These are phyloP conservation scores for Mucor mucedo DNA, from an alignment of 371 early-diverging fungal species.

Conservation along the genomic window DNA sequence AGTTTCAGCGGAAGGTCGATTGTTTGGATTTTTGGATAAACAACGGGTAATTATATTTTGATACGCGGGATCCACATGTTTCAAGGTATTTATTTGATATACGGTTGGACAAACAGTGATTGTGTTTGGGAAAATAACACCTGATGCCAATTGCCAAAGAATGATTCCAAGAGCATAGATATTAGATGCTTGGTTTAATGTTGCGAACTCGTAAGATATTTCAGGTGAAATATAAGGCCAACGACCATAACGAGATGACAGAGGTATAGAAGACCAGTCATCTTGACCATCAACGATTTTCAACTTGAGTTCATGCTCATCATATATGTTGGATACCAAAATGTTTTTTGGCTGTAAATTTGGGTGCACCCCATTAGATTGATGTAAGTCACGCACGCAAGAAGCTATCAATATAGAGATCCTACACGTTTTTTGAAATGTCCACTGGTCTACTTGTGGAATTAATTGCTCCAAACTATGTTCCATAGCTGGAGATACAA, in stretches of 20 bases:
- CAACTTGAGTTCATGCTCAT: neutral
- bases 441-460: constrained; percentile 32
- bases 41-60: constrained; percentile 8
- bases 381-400: constrained; percentile 20
- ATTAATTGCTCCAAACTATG: constrained; percentile 25
- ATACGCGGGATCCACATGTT: constrained; percentile 12
- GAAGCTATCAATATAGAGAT: constrained; percentile 14
- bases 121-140: constrained; percentile 46
- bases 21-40: neutral
- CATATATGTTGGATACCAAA: constrained; percentile 10
- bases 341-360: constrained; percentile 28
- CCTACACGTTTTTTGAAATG: constrained; percentile 21
- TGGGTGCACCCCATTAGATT: constrained; percentile 12
- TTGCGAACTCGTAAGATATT: constrained; percentile 3
- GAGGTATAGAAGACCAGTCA: constrained; percentile 7
- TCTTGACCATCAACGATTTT: constrained; percentile 4
- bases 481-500: constrained; percentile 20
- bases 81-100: constrained; percentile 33
- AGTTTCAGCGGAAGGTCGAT: constrained; percentile 18
- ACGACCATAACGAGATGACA: constrained; percentile 29
- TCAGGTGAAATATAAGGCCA: constrained; percentile 55
- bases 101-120: constrained; percentile 31
- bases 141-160: constrained; percentile 50
- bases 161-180: constrained; percentile 51
- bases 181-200: constrained; percentile 31